These are phyloP conservation scores for Stachybotrys chartarum DNA, from an alignment of 2,329 filamentous ascomycete genomes.

Conservation along the genomic window DNA sequence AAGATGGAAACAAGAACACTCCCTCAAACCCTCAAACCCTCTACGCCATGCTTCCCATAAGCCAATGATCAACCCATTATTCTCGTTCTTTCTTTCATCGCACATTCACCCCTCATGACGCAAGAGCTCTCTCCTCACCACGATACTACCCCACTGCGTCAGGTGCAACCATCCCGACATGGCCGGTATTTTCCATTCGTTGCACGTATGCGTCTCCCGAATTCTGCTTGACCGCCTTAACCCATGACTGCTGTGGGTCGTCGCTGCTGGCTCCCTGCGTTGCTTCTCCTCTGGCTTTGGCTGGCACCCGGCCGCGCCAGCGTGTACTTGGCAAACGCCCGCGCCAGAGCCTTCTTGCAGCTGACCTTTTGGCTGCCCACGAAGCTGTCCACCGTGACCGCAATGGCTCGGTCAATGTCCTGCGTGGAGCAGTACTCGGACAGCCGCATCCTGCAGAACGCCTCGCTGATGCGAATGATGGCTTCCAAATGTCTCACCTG, in stretches of 20 bases:
- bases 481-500: slow-evolving; percentile 96
- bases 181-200: neutral
- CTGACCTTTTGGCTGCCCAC: slow-evolving; percentile 95
- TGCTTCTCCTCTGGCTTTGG: slow-evolving; percentile 12
- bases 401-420: slow-evolving; percentile 95
- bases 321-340: slow-evolving; percentile 94
- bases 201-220: neutral
- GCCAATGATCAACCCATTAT: too few relatives aligned
- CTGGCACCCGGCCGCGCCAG: slow-evolving; percentile 40
- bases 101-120: too few relatives aligned
- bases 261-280: slow-evolving; percentile 14
- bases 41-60: too few relatives aligned
- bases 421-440: slow-evolving; percentile 85
- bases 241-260: slow-evolving; percentile 21
- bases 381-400: slow-evolving; percentile 93
- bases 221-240: slow-evolving; percentile 4
- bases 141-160: too few relatives aligned
- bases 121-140: too few relatives aligned
- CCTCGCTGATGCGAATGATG: slow-evolving; percentile 89
- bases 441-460: slow-evolving; percentile 97
- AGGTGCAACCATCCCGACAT: neutral
- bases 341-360: slow-evolving; percentile 90
- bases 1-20: too few relatives aligned
- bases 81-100: too few relatives aligned
- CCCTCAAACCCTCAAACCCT: too few relatives aligned